These are phyloP conservation scores for Microcyclosporella mali DNA, from an alignment of 2,329 filamentous ascomycete genomes.

Conservation along the genomic window DNA sequence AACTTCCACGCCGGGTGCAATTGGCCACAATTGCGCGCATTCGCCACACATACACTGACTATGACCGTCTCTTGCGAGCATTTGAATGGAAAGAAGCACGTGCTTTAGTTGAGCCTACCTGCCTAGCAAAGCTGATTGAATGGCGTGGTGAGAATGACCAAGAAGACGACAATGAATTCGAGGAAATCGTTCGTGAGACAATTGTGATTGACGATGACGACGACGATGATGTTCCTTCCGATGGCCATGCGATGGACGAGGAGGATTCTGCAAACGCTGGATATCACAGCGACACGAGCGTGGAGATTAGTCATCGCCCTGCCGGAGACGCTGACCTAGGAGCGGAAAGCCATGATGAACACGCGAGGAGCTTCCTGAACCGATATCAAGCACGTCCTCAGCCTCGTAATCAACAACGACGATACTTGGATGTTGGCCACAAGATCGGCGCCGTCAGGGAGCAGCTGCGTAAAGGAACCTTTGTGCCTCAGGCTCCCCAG, in stretches of 20 bases:
- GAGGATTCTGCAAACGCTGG: conserved; percentile 17
- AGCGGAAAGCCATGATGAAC: conserved; percentile 25
- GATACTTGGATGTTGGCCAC: conserved; percentile 14
- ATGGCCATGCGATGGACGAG: conserved; percentile 17
- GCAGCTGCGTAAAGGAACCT: conserved; percentile 14
- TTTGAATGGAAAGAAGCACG: conserved; percentile 51
- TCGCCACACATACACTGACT: conserved; percentile 56
- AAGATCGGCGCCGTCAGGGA: conserved; percentile 17
- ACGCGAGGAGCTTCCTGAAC: conserved; percentile 14
- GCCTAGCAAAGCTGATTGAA: conserved; percentile 52
- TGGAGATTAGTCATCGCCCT: conserved; percentile 26
- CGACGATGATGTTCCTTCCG: conserved; percentile 34
- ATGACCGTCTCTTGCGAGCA: conserved; percentile 52
- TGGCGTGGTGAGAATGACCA: conserved; percentile 56
- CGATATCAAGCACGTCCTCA: conserved; percentile 14
- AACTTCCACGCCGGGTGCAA: conserved; percentile 53
- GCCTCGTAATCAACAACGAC: conserved; percentile 10
- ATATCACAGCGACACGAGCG: conserved; percentile 24
- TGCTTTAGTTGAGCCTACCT: conserved; percentile 48
- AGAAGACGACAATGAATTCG: conserved; percentile 43
- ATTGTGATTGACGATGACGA: conserved; percentile 60
- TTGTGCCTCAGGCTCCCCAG: neutral
- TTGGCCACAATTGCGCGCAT: conserved; percentile 58
- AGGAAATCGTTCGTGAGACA: conserved; percentile 58
- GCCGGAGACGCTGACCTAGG: conserved; percentile 24